Conservation (phyloP, 257 asterid genomes). For the Haberlea rhodopensis region DNA sequence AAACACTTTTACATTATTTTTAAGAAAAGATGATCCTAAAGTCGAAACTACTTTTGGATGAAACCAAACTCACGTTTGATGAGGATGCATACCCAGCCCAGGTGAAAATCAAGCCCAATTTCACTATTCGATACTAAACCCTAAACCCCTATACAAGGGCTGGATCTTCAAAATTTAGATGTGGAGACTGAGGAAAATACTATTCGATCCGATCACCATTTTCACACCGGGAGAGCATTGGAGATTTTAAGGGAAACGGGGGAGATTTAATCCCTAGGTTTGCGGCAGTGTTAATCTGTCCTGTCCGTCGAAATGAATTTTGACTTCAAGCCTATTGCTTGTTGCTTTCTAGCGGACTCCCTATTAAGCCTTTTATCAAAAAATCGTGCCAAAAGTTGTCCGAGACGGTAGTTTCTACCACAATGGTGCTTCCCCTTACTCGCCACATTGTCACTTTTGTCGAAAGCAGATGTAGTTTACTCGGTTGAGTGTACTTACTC, state of each 20-base stretch:
- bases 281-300: slow-evolving; percentile 61
- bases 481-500: slow-evolving; percentile 86
- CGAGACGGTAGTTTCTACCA: slow-evolving; percentile 52
- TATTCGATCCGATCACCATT: slow-evolving; percentile 38
- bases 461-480: slow-evolving; percentile 81
- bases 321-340: slow-evolving; percentile 53
- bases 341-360: slow-evolving; percentile 66
- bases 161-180: slow-evolving; percentile 37
- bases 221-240: slow-evolving; percentile 63
- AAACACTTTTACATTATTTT: no score
- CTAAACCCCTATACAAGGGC: no score
- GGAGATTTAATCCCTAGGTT: slow-evolving; percentile 62
- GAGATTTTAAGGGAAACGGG: slow-evolving; percentile 80
- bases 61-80: no score
- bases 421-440: slow-evolving; percentile 75
- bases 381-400: slow-evolving; percentile 75
- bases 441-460: slow-evolving; percentile 51
- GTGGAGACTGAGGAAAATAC: slow-evolving; percentile 34
- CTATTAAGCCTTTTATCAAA: no score
- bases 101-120: no score
- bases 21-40: no score
- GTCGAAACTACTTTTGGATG: no score
- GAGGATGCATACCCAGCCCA: no score
- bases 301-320: slow-evolving; percentile 52
- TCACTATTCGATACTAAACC: no score